These are phyloP conservation scores for Fusarium napiforme DNA, from an alignment of 2,329 filamentous ascomycete species.

Conservation along the genomic window DNA sequence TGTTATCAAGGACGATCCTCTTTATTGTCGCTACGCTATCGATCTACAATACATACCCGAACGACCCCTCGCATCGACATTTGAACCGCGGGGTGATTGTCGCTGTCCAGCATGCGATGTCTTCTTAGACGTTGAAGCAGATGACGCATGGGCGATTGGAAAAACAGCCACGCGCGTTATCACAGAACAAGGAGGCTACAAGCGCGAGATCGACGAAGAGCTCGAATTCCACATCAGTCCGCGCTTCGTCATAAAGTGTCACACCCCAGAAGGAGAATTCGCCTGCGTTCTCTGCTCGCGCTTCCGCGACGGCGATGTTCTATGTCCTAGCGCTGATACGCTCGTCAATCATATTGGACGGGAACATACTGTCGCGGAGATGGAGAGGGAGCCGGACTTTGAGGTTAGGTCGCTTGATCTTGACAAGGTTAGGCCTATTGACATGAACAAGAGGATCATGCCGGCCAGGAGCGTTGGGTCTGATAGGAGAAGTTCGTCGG, in stretches of 20 bases:
- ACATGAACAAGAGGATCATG: constrained; percentile 19
- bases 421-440: constrained; percentile 5
- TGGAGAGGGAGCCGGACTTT: constrained; percentile 40
- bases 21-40: constrained; percentile 41
- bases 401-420: constrained; percentile 24
- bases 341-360: constrained; percentile 36
- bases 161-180: constrained; percentile 28
- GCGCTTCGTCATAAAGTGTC: constrained; percentile 41
- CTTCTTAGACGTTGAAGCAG: constrained; percentile 26
- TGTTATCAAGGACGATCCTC: constrained; percentile 14
- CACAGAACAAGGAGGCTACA: constrained; percentile 27
- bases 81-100: constrained; percentile 28
- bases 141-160: constrained; percentile 38
- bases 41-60: constrained; percentile 34
- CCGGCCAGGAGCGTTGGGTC: constrained; percentile 1
- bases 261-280: constrained; percentile 39
- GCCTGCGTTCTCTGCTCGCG: constrained; percentile 39
- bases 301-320: constrained; percentile 33
- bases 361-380: constrained; percentile 29
- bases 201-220: constrained; percentile 37
- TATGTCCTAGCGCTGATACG: constrained; percentile 34
- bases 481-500: not conserved
- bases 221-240: constrained; percentile 38
- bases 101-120: constrained; percentile 36
- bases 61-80: constrained; percentile 27